These are phyloP conservation scores for Claviceps fusiformis DNA, from an alignment of 2,329 filamentous ascomycete genomes.

Conservation along the genomic window DNA sequence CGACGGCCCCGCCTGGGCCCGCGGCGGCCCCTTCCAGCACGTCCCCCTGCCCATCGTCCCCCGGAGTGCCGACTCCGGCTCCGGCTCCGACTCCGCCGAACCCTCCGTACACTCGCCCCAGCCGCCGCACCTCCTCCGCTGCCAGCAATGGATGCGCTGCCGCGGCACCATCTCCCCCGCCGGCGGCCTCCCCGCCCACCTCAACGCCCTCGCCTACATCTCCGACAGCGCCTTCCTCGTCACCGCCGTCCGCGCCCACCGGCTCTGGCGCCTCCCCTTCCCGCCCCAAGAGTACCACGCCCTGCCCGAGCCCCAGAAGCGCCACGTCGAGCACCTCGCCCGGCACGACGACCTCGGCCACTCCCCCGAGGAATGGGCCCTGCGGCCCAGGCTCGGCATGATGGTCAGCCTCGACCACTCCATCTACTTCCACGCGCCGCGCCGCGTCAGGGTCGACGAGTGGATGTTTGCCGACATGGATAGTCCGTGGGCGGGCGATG, in stretches of 20 bases:
- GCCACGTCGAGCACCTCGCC: conserved; percentile 20
- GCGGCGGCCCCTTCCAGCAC: too few relatives aligned
- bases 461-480: conserved; percentile 75
- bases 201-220: conserved; percentile 84
- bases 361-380: conserved; percentile 30
- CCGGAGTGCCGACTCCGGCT: too few relatives aligned
- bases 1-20: too few relatives aligned
- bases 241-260: conserved; percentile 69
- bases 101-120: too few relatives aligned
- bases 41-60: too few relatives aligned
- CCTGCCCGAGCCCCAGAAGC: conserved; percentile 27
- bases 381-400: conserved; percentile 50
- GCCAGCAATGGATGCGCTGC: conserved; percentile 62
- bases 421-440: conserved; percentile 54
- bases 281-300: conserved; percentile 38
- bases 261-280: conserved; percentile 59
- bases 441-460: conserved; percentile 46
- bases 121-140: conserved; percentile 51
- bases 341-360: conserved; percentile 26
- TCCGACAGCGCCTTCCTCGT: conserved; percentile 89
- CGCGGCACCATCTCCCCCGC: conserved; percentile 58
- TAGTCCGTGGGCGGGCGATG: conserved; percentile 68
- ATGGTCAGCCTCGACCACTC: conserved; percentile 70
- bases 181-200: conserved; percentile 67
- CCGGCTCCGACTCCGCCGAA: too few relatives aligned